Conservation (phyloP, 208 protist species). For the Leishmania gerbilli region DNA sequence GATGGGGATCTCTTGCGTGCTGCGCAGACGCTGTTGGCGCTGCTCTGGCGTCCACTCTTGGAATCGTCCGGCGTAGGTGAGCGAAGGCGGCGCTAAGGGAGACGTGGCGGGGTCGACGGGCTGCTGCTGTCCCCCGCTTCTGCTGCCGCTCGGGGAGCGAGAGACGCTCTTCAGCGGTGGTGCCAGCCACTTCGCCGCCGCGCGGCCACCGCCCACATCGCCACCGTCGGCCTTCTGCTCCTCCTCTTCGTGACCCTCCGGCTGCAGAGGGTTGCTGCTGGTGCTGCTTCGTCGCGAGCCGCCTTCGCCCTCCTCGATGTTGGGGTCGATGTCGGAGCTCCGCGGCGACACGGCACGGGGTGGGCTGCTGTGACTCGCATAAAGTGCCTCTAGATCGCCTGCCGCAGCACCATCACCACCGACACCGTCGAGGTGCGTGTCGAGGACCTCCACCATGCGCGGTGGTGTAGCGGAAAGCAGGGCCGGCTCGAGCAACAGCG, state of each 20-base stretch:
- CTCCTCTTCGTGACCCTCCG: not conserved
- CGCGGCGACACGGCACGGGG: not conserved
- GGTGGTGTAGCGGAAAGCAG: not conserved
- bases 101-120: not conserved
- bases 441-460: not conserved
- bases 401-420: constrained; percentile 1
- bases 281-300: not conserved
- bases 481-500: not conserved
- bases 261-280: not conserved
- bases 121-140: not conserved
- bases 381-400: not conserved
- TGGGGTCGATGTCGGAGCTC: not conserved
- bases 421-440: not conserved
- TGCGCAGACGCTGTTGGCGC: constrained; percentile 28
- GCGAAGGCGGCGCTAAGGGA: not conserved
- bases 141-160: constrained; percentile 21
- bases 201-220: not conserved
- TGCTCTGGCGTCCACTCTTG: constrained; percentile 22
- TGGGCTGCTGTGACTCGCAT: not conserved
- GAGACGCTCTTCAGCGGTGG: constrained; percentile 32
- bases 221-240: not conserved
- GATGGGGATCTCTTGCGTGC: constrained; percentile 11
- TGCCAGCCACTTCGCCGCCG: constrained; percentile 18
- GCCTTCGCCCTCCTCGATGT: not conserved
- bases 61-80: constrained; percentile 24